Evolutionary conservation across 2,329 filamentous ascomycete species (phyloP).

Genomic region (Fusarium abutilonis): DNA sequence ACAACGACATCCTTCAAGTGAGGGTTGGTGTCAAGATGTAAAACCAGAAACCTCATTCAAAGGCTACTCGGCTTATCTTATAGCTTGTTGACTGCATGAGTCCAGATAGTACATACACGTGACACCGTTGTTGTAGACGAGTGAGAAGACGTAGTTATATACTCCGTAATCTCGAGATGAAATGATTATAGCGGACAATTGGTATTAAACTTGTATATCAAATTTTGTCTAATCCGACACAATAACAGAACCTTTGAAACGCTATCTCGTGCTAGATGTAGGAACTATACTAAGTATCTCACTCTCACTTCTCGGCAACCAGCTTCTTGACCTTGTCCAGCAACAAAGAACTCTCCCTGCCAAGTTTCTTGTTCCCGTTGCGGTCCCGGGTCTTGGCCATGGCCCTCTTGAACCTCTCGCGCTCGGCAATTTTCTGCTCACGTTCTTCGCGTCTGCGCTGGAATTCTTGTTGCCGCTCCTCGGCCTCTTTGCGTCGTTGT

Average conservation of each 20-base stretch:
- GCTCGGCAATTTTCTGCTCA: conserved; percentile 71
- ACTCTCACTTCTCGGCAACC: conserved; percentile 58
- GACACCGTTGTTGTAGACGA: too few relatives aligned
- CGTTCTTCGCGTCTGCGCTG: conserved; percentile 68
- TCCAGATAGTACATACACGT: too few relatives aligned
- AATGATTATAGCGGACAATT: conserved; percentile 14
- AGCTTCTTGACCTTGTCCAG: conserved; percentile 81
- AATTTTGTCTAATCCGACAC: conserved; percentile 35
- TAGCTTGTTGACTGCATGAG: too few relatives aligned
- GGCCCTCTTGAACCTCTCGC: conserved; percentile 70
- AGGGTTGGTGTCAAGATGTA: too few relatives aligned
- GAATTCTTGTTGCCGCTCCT: conserved; percentile 55
- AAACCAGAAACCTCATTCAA: too few relatives aligned
- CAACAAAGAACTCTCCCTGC: conserved; percentile 80
- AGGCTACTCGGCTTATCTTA: too few relatives aligned
- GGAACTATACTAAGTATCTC: background rate
- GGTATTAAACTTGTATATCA: conserved; percentile 24
- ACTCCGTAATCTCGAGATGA: conserved; percentile 3
- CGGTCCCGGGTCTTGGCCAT: conserved; percentile 79
- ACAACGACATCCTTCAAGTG: too few relatives aligned
- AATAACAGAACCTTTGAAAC: conserved; percentile 24
- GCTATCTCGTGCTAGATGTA: conserved; percentile 14
- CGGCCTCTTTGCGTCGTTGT: conserved; percentile 54
- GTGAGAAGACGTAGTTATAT: background rate
- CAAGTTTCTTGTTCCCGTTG: conserved; percentile 81